Evolutionary conservation across 2,329 filamentous ascomycete genomes (phyloP).

Genomic region (Thelonectria olida): DNA sequence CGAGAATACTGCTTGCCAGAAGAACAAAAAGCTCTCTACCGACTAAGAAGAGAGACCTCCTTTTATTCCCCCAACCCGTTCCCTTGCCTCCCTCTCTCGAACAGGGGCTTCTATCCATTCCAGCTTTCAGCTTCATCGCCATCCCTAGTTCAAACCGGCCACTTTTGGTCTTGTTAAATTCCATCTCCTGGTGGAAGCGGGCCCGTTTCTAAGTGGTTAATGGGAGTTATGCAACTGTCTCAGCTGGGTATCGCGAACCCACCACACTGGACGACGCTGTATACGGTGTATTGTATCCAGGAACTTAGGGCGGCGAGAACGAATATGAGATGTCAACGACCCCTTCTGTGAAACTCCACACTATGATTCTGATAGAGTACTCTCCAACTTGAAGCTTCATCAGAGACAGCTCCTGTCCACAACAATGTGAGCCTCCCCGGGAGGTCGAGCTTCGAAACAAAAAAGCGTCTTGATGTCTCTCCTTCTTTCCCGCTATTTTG

Average conservation of each 20-base stretch:
- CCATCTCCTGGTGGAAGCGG: not conserved
- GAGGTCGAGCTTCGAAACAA: not conserved
- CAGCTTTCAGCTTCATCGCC: conserved; percentile 2
- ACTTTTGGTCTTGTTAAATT: conserved; percentile 3
- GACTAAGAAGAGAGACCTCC: not conserved
- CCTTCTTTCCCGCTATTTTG: not conserved
- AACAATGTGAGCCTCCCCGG: too few species aligned
- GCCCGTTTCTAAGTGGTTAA: not conserved
- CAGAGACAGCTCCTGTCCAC: not conserved
- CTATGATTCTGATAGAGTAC: not conserved
- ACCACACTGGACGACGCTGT: not conserved
- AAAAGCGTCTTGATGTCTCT: not conserved
- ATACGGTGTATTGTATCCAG: too few species aligned
- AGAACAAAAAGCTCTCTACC: not conserved
- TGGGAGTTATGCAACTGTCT: not conserved
- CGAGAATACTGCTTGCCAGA: not conserved
- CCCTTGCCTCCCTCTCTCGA: not conserved
- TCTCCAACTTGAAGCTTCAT: not conserved
- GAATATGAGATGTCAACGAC: too few species aligned
- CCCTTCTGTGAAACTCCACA: not conserved
- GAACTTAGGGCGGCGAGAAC: too few species aligned
- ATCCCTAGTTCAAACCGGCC: not conserved
- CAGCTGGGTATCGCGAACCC: not conserved
- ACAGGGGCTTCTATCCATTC: not conserved
- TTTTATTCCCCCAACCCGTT: conserved; percentile 1